Conservation (phyloP, 768 basidiomycete genomes). For the Xerocomellus intermedius region DNA sequence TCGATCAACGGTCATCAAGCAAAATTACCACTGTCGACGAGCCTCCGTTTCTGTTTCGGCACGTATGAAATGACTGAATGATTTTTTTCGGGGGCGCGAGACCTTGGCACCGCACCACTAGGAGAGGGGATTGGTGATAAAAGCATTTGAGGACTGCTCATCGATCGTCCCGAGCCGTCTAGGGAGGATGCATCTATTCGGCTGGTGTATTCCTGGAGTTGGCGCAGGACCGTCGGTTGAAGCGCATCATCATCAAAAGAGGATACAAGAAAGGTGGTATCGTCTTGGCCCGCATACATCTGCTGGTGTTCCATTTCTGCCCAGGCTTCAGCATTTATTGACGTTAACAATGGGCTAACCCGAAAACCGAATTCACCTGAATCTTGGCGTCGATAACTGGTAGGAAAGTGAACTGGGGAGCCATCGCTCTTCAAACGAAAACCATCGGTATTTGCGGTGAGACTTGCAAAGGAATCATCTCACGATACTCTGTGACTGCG, state of each 20-base stretch:
- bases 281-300: constrained; percentile 1
- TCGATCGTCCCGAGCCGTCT: constrained; percentile 1
- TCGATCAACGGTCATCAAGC: not conserved
- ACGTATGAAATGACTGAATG: not conserved
- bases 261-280: constrained; percentile 8
- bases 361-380: constrained; percentile 18
- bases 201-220: constrained; percentile 18
- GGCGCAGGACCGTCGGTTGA: constrained; percentile 11
- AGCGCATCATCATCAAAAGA: not conserved
- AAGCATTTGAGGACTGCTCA: not conserved
- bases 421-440: constrained; percentile 18
- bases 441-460: constrained; percentile 7
- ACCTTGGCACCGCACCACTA: not conserved
- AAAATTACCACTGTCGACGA: constrained; percentile 3
- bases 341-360: constrained; percentile 14
- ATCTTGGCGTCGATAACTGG: not conserved
- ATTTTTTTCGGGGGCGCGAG: not conserved
- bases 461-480: constrained; percentile 21
- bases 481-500: constrained; percentile 34
- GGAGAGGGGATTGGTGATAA: not conserved
- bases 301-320: not conserved
- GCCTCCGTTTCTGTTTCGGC: constrained; percentile 12
- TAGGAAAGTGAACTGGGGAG: not conserved
- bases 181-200: not conserved
- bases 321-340: not conserved